These are phyloP conservation scores for Cutaneotrichosporon spelunceum DNA, from an alignment of 1,284 basidiomycete species.

Conservation along the genomic window DNA sequence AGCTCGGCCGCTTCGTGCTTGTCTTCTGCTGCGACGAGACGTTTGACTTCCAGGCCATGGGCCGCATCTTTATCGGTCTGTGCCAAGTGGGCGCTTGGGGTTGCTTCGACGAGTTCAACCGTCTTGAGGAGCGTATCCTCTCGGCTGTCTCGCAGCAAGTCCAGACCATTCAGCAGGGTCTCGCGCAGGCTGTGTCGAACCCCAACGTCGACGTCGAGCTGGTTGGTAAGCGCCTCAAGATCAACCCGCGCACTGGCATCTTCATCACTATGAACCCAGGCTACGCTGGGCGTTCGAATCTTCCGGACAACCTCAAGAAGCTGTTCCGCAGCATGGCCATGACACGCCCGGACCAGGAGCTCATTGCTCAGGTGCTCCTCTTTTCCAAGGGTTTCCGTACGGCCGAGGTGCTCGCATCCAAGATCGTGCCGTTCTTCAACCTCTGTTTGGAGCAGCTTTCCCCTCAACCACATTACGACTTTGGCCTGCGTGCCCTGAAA, in stretches of 20 bases:
- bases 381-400: conserved; percentile 99
- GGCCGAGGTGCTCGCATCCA: conserved; percentile 90
- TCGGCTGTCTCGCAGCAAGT: conserved; percentile 99
- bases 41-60: conserved; percentile 99
- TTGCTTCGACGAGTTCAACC: conserved; percentile 97
- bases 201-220: conserved; percentile 87
- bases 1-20: conserved; percentile 93
- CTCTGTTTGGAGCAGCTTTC: conserved; percentile 96
- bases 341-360: conserved; percentile 95
- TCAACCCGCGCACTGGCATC: conserved; percentile 94
- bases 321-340: conserved; percentile 80
- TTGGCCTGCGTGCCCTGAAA: conserved; percentile 95
- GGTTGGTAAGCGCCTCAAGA: conserved; percentile 89
- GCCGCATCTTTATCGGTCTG: conserved; percentile 95
- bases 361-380: conserved; percentile 98
- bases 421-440: conserved; percentile 99
- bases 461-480: conserved; percentile 97
- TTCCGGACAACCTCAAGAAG: conserved; percentile 88
- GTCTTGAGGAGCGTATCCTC: conserved; percentile 94
- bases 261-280: conserved; percentile 98
- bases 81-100: conserved; percentile 99
- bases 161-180: conserved; percentile 94
- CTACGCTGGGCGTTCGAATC: conserved; percentile 90
- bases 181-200: conserved; percentile 73
- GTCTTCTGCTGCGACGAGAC: conserved; percentile 99